phyloP scores from a whole-genome alignment of 768 basidiomycete species.

The Naganishia antarctica region DNA sequence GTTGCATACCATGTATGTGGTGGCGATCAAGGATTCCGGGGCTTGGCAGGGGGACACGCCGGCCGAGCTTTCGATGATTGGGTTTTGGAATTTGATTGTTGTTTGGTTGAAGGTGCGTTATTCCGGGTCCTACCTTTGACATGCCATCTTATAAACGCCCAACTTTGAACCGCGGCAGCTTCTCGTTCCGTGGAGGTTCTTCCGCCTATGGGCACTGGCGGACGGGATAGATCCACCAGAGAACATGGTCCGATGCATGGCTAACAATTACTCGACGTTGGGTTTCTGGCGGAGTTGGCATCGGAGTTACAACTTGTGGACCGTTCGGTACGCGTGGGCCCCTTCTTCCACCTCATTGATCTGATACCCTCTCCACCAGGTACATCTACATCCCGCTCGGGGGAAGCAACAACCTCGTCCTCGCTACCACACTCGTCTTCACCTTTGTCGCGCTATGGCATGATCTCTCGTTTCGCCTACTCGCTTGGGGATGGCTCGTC shows the following conservation, averaged over 20 bases:
- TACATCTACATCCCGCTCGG: slow-evolving; percentile 94
- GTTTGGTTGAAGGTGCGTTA: slow-evolving; percentile 86
- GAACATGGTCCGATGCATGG: slow-evolving; percentile 98
- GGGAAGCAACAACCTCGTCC: slow-evolving; percentile 57
- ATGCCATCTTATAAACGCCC: no score
- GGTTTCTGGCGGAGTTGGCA: slow-evolving; percentile 99
- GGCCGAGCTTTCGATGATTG: slow-evolving; percentile 79
- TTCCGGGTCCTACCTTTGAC: background rate
- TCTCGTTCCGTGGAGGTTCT: slow-evolving; percentile 91
- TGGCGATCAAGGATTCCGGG: slow-evolving; percentile 77
- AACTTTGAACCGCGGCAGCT: slow-evolving; percentile 61
- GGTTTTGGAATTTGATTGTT: slow-evolving; percentile 93
- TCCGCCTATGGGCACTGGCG: slow-evolving; percentile 83
- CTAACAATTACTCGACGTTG: slow-evolving; percentile 85
- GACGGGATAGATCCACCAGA: slow-evolving; percentile 91
- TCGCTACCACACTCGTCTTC: slow-evolving; percentile 75
- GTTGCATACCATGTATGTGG: slow-evolving; percentile 91
- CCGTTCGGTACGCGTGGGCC: slow-evolving; percentile 61
- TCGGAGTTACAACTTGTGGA: slow-evolving; percentile 91
- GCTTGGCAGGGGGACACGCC: slow-evolving; percentile 71
- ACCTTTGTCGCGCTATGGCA: slow-evolving; percentile 98
- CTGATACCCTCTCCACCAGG: slow-evolving; percentile 51
- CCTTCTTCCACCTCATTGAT: background rate
- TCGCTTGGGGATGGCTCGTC: slow-evolving; percentile 96
- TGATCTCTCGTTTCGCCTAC: slow-evolving; percentile 75